A percentile compares a stretch with the other conserved stretches of the same genome.
phyloP scores from a whole-genome alignment of 2,329 filamentous ascomycete genomes.

The Meredithiella fracta region DNA sequence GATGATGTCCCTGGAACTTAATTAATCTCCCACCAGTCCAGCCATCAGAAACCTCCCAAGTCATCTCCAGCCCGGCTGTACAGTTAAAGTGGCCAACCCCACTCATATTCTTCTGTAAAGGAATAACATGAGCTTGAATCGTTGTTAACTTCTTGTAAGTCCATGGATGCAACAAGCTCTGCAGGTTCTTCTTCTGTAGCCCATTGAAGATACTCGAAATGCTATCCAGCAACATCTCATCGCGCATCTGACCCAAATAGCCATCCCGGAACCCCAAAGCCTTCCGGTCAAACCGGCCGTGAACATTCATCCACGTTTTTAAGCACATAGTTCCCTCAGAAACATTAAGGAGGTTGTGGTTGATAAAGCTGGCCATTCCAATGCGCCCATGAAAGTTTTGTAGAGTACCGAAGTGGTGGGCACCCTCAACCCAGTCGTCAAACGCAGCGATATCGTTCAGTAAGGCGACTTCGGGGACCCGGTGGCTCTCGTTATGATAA shows the following conservation, averaged over 20 bases:
- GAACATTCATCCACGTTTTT: slow-evolving; percentile 9
- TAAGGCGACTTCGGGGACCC: slow-evolving; percentile 14
- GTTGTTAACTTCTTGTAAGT: background rate
- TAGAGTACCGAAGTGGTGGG: slow-evolving; percentile 14
- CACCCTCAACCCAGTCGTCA: slow-evolving; percentile 14
- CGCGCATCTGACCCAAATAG: slow-evolving; percentile 5
- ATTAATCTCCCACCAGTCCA: background rate
- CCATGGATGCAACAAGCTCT: background rate
- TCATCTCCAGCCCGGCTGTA: background rate
- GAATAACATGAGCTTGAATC: background rate
- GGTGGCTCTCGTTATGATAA: slow-evolving; percentile 9
- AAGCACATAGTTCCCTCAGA: slow-evolving; percentile 7
- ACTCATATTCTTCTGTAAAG: background rate
- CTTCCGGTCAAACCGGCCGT: slow-evolving; percentile 1
- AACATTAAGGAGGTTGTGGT: slow-evolving; percentile 13
- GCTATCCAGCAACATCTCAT: background rate
- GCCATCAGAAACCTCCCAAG: slow-evolving; percentile 4
- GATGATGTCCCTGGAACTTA: background rate
- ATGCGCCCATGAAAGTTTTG: slow-evolving; percentile 13
- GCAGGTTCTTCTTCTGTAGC: background rate
- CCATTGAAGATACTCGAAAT: background rate
- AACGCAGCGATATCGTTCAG: slow-evolving; percentile 16
- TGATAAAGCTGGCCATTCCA: slow-evolving; percentile 11
- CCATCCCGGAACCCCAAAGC: slow-evolving; percentile 5
- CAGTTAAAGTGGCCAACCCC: background rate